Conservation (phyloP, 164 flowering plant genomes). For the Litsea cubeba region DNA sequence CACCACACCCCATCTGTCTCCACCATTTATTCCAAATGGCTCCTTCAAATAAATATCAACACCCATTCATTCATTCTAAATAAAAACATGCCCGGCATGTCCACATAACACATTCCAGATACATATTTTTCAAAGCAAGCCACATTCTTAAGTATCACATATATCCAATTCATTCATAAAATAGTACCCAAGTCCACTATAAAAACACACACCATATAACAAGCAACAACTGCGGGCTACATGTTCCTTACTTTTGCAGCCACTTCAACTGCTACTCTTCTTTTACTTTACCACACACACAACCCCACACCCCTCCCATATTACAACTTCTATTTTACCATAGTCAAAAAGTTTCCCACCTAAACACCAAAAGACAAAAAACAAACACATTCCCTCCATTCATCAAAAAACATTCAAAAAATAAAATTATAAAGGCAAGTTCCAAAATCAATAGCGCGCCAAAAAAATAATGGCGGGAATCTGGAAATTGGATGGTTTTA, state of each 20-base stretch:
- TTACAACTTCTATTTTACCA: neutral
- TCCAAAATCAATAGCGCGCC: constrained; percentile 12
- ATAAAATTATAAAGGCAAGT: neutral
- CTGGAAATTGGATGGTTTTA: constrained; percentile 10
- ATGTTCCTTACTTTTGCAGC: constrained; percentile 11
- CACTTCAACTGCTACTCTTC: constrained; percentile 12
- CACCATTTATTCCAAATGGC: no score
- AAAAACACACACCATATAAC: neutral
- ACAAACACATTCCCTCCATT: neutral
- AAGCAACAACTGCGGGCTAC: constrained; percentile 18
- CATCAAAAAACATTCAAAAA: neutral
- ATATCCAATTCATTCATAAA: neutral
- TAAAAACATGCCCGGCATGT: no score
- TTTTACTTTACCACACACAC: neutral
- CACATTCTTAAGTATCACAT: neutral
- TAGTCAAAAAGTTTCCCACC: neutral
- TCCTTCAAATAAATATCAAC: no score
- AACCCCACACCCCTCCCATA: neutral
- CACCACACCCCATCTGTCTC: no score
- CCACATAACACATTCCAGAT: no score
- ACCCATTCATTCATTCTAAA: no score
- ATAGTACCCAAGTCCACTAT: neutral
- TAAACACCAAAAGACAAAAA: no score
- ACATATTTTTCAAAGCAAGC: neutral
- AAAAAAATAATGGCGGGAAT: constrained; percentile 12